Conservation (phyloP, 352 stramenopile genomes). For the Achlya hypogyna region DNA sequence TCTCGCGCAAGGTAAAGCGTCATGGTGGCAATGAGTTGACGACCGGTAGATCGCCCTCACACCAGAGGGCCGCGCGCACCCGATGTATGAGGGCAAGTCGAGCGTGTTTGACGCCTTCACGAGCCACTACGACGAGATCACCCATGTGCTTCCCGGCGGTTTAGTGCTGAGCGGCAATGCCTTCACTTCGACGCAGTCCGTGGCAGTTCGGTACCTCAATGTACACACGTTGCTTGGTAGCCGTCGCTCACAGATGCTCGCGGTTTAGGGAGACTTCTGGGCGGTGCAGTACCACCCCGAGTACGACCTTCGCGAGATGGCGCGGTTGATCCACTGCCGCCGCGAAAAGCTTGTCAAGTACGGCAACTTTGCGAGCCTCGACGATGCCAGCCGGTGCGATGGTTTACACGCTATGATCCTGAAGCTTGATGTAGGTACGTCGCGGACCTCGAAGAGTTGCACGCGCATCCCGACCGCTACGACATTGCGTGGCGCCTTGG, state of each 20-base stretch:
- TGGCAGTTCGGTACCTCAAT: conserved; percentile 62
- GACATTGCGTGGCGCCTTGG: conserved; percentile 72
- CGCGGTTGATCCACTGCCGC: conserved; percentile 59
- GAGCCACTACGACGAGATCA: conserved; percentile 78
- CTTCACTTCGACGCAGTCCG: conserved; percentile 63
- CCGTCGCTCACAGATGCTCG: not conserved
- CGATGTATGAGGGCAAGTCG: conserved; percentile 75
- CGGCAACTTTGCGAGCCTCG: conserved; percentile 65
- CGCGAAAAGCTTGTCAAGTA: conserved; percentile 51
- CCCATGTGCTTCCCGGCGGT: conserved; percentile 52
- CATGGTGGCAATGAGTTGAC: not conserved
- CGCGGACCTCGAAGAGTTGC: conserved; percentile 61
- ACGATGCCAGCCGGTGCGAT: conserved; percentile 50
- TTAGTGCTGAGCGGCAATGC: conserved; percentile 50
- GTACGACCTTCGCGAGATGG: conserved; percentile 76
- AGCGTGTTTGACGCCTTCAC: conserved; percentile 74
- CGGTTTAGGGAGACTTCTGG: conserved; percentile 63
- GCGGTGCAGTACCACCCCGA: conserved; percentile 77
- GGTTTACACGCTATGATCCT: not conserved
- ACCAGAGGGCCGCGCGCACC: conserved; percentile 59
- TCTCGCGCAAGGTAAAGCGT: conserved; percentile 43
- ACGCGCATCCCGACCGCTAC: conserved; percentile 56
- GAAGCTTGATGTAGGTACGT: conserved; percentile 17
- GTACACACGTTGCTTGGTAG: conserved; percentile 17
- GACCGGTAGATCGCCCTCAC: conserved; percentile 43